These are phyloP conservation scores for Diaporthe citri DNA, from an alignment of 2,329 filamentous ascomycete genomes.

Conservation along the genomic window DNA sequence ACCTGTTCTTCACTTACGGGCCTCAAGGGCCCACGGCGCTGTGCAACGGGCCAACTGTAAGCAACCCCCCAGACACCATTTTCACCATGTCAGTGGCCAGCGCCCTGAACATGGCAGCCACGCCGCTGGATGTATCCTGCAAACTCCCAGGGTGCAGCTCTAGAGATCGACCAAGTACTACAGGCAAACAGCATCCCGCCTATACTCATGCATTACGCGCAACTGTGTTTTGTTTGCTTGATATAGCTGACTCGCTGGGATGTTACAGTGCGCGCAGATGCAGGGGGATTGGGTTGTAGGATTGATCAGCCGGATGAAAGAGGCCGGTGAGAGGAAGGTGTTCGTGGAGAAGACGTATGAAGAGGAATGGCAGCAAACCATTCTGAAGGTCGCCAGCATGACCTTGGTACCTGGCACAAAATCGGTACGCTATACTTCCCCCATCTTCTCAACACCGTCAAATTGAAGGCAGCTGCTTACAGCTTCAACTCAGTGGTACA, in stretches of 20 bases:
- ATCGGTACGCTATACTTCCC: conserved; percentile 41
- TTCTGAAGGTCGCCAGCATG: conserved; percentile 47
- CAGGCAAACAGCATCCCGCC: no score
- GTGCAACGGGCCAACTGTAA: conserved; percentile 53
- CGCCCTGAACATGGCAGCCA: background rate
- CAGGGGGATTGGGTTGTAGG: conserved; percentile 56
- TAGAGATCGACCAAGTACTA: background rate
- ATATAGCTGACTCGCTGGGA: background rate
- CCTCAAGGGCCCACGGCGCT: conserved; percentile 55
- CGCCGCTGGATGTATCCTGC: no score
- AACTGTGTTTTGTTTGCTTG: background rate
- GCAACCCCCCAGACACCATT: background rate
- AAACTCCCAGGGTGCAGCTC: background rate
- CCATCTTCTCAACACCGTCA: background rate
- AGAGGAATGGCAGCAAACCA: conserved; percentile 47
- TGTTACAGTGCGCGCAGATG: conserved; percentile 49
- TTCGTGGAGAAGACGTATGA: conserved; percentile 49
- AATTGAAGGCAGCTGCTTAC: background rate
- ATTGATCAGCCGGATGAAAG: conserved; percentile 48
- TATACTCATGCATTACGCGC: no score
- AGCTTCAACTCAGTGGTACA: conserved; percentile 50
- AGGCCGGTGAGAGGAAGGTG: conserved; percentile 49
- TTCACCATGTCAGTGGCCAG: background rate
- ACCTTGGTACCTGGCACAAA: conserved; percentile 50
- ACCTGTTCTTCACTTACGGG: conserved; percentile 59